Conservation (phyloP, 768 basidiomycete species). For the Suillus subaureus region DNA sequence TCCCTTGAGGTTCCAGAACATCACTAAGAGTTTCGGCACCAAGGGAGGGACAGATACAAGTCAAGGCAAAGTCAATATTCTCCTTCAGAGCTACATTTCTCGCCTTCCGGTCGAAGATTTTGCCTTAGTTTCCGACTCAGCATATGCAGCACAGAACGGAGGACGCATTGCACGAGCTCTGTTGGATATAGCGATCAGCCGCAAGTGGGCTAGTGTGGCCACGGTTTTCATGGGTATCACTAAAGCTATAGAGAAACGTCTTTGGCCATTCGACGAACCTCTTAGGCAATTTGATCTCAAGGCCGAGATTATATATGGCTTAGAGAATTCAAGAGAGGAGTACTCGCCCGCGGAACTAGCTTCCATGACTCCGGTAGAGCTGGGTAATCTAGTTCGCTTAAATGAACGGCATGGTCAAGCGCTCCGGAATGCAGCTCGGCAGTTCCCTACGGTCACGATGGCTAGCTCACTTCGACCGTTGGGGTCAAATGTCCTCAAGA, state of each 20-base stretch:
- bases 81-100: slow-evolving; percentile 91
- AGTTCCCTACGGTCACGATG: slow-evolving; percentile 78
- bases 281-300: slow-evolving; percentile 81
- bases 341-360: slow-evolving; percentile 75
- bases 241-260: slow-evolving; percentile 88
- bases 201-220: slow-evolving; percentile 86
- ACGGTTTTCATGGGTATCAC: slow-evolving; percentile 85
- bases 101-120: slow-evolving; percentile 85
- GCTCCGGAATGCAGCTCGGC: slow-evolving; percentile 75
- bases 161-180: slow-evolving; percentile 94
- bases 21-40: slow-evolving; percentile 5
- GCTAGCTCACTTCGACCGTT: slow-evolving; percentile 77
- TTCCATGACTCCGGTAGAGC: slow-evolving; percentile 58
- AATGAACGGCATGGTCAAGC: slow-evolving; percentile 86
- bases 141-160: slow-evolving; percentile 92
- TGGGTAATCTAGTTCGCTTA: slow-evolving; percentile 82
- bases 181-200: slow-evolving; percentile 91
- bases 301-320: slow-evolving; percentile 72
- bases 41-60: slow-evolving; percentile 68
- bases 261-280: slow-evolving; percentile 96
- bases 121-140: slow-evolving; percentile 92
- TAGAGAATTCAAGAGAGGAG: slow-evolving; percentile 83
- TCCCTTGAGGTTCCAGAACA: neutral
- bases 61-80: slow-evolving; percentile 91
- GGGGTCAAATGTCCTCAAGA: slow-evolving; percentile 78